Base-by-base conservation (phyloP, 768 basidiomycete genomes). In the Termitomyces sp. region DNA sequence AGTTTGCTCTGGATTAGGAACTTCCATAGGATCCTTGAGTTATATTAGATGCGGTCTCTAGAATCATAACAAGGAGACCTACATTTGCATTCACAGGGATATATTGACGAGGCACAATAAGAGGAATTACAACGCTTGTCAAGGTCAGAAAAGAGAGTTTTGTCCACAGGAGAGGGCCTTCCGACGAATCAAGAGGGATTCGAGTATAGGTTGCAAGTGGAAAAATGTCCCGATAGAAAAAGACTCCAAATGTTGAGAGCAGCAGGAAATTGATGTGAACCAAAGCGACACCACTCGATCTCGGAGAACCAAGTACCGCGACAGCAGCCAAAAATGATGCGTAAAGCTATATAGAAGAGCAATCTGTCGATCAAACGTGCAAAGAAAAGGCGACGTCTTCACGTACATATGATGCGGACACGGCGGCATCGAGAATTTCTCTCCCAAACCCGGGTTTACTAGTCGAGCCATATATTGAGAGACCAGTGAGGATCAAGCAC, bases 191-290 rank as follows among this genome's bases (percentile, higher is more conserved):
- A n/a, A 71, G 59, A 7, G 86, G 83, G 14, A 55, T 36, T 24
- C 76, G 69, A n/a, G 73, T 75, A 68, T 74, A 86, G 0, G 85
- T 88, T 16, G 77, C 70, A 9, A 88, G 64, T 13, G 87, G 88
- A 67, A 76, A 86, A 7, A 89, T 50, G 64, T 84, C 80, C n/a
- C 86, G 79, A 63, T 84, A 85, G 34, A 71, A 69, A 62, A 79
- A 88, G 8, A 85, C 74, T 10, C 63, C 62, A 65, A 82, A 81
- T 5, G 73, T 73, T 27, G 72, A 69, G n/a, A 84, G 62, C 10
- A 87, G 68, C 1, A 87, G 63, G 20, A 72, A 65, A 56, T 77
- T 77, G 60, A 83, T 68, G 64, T 88, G 86, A 12, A 68, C 70
- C 22, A 74, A 76, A 9, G 71, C 68, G 14, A 77, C 66, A 44